Base-by-base conservation (phyloP, 148 eudicot species). In the Chenopodium berlandieri region DNA sequence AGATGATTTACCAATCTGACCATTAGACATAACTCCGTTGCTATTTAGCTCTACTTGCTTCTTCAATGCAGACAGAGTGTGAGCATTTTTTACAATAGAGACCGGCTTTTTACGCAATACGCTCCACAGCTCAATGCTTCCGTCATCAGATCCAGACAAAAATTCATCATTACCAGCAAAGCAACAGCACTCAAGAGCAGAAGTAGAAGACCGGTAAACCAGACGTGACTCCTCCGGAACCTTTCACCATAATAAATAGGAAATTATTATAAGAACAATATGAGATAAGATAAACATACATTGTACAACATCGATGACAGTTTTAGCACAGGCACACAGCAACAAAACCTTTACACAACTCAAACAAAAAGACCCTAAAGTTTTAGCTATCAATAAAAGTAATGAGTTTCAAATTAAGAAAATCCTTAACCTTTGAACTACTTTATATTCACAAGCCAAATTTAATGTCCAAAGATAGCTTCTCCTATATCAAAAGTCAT, bases 71-170 rank as follows among this genome's bases (percentile, higher is more conserved):
- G 71, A 48, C 76, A 88, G 77, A 68, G 89, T 76, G 81, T 97
- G 99, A 68, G 98, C 98, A 86, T 94, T 94, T 88, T 81, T 97
- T 25, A 90, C 88, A 82, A 97, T 91, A 78, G 92, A 93, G 77
- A 90, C 88, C 31, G 99, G 98, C 88, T 94, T 94, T 88, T 97
- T 97, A 64, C 93, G 83, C 86, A 88, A 30, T 25, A 85, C 74
- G 34, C 88, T 90, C 99, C 99, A 97, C 23, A 92, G 94, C 89
- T 97, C 94, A 85, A 97, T 88, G 84, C 97, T 91, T 85, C 99
- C 99, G 88, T 92, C 98, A 86, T 97, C 98, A 47, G 97, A 92
- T 40, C 99, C 99, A 32, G 98, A 94, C 65, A 97, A 86, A 83
- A 91, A 97, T 80, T 89, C 94, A 82, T 97, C 98, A 85, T 97